Evolutionary conservation across 2,329 filamentous ascomycete genomes (phyloP).

Genomic region (Chaetomium globosum): DNA sequence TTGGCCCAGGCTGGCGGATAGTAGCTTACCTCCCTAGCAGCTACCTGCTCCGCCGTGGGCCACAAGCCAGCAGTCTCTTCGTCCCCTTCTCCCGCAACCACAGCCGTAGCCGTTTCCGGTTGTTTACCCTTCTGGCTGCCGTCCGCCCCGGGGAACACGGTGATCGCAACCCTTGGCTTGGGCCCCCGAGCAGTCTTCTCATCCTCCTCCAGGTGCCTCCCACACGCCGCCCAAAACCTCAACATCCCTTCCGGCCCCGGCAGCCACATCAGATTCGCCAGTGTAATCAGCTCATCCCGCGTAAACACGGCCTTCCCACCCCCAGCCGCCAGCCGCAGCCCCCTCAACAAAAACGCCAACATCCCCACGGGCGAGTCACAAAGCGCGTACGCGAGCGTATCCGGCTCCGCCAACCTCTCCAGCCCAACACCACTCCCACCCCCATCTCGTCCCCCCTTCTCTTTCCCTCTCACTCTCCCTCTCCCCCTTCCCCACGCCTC

Average conservation of each 20-base stretch:
- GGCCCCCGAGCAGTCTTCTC: constrained; percentile 29
- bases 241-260: constrained; percentile 65
- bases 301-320: constrained; percentile 42
- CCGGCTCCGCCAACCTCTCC: constrained; percentile 48
- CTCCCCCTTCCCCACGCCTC: no score
- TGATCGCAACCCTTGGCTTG: constrained; percentile 51
- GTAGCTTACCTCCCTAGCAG: constrained; percentile 40
- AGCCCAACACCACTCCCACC: no score
- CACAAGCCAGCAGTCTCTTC: not conserved
- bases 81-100: not conserved
- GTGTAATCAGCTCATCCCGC: constrained; percentile 59
- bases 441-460: constrained; percentile 34
- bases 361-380: constrained; percentile 64
- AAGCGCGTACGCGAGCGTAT: constrained; percentile 61
- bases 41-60: constrained; percentile 28
- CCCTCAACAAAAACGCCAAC: constrained; percentile 56
- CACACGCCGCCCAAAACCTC: constrained; percentile 57
- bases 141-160: constrained; percentile 45
- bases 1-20: constrained; percentile 55
- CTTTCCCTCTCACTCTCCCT: constrained; percentile 51
- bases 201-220: constrained; percentile 40
- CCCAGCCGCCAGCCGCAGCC: constrained; percentile 45
- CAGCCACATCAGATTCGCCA: constrained; percentile 66
- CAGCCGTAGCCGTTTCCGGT: not conserved
- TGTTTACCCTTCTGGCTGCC: constrained; percentile 8